A percentile compares a stretch with the other conserved stretches of the same genome.
phyloP scores from a whole-genome alignment of 768 basidiomycete genomes.

The Coprinopsis sp. region DNA sequence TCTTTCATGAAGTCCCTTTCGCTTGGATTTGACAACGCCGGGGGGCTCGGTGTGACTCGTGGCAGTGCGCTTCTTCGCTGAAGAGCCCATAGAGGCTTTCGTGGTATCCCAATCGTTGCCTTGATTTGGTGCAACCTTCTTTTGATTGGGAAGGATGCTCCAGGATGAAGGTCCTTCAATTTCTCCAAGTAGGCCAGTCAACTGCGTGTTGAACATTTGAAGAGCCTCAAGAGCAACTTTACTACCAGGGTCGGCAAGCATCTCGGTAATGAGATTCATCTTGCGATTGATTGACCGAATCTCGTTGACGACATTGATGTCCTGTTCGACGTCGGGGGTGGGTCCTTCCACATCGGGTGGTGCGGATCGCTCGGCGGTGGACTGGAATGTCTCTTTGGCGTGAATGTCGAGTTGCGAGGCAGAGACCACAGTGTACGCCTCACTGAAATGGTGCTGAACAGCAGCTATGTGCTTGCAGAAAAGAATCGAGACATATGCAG shows the following conservation, averaged over 20 bases:
- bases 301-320: too few species aligned
- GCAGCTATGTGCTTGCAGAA: slow-evolving; percentile 19
- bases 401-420: not conserved
- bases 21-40: too few species aligned
- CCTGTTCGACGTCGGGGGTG: not conserved
- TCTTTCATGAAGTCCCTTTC: not conserved
- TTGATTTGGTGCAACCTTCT: not conserved
- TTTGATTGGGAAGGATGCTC: not conserved
- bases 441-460: slow-evolving; percentile 11
- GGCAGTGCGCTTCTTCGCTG: not conserved
- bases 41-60: too few species aligned
- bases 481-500: slow-evolving; percentile 5
- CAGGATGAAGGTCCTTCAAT: too few species aligned
- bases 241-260: too few species aligned
- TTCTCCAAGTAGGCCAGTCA: too few species aligned
- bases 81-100: not conserved
- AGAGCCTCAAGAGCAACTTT: not conserved
- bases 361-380: not conserved
- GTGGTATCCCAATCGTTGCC: not conserved
- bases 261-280: too few species aligned
- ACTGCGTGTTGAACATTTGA: not conserved
- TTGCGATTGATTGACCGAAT: too few species aligned
- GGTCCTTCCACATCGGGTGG: not conserved
- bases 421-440: not conserved
- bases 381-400: not conserved